A percentile compares a stretch with the other conserved stretches of the same genome.
Evolutionary conservation across 2,329 filamentous ascomycete species (phyloP).

Genomic region (Claviceps monticola): DNA sequence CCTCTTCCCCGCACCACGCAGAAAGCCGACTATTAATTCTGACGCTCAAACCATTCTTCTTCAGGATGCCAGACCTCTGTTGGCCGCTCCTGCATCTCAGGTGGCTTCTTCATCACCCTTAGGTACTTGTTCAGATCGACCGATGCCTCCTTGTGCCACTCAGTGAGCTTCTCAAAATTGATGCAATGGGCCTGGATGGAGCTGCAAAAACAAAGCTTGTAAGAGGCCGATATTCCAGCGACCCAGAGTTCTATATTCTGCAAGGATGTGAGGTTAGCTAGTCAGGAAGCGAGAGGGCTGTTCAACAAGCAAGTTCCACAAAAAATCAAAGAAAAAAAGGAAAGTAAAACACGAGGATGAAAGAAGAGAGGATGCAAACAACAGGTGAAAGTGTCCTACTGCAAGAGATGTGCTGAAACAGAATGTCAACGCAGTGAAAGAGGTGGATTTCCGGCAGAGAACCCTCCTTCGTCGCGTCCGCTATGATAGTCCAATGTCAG

Average conservation of each 20-base stretch:
- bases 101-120: conserved; percentile 1
- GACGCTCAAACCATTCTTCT: neutral
- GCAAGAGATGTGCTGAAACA: conserved; percentile 1
- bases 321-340: no score
- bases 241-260: no score
- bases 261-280: no score
- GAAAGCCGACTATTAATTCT: neutral
- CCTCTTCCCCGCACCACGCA: no score
- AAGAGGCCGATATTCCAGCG: no score
- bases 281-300: no score
- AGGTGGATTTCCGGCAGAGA: neutral
- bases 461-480: neutral
- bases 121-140: neutral
- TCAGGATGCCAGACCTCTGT: neutral
- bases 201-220: no score
- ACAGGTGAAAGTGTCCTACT: neutral
- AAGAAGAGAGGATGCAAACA: neutral
- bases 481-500: no score
- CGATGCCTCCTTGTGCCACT: neutral
- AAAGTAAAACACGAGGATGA: no score
- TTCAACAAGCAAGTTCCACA: no score
- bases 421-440: neutral
- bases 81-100: neutral
- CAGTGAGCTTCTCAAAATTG: neutral
- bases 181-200: neutral